phyloP scores from a whole-genome alignment of 805 yeast species.

The Barnettozyma salicaria region DNA sequence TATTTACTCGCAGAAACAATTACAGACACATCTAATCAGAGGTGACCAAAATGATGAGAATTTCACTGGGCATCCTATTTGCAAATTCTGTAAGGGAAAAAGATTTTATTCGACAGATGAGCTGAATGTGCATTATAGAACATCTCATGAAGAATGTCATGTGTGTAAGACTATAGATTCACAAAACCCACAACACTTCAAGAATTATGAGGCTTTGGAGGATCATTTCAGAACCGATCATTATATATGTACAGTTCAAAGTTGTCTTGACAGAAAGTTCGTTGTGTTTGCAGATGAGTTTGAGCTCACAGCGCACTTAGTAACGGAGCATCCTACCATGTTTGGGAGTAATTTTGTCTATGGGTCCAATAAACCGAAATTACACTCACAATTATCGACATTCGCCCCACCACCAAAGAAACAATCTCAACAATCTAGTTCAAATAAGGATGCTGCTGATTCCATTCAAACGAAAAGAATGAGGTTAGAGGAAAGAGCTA shows the following conservation, averaged over 20 bases:
- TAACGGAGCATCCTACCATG: constrained; percentile 68
- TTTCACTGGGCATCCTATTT: constrained; percentile 83
- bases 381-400: constrained; percentile 60
- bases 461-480: constrained; percentile 40
- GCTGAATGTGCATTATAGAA: constrained; percentile 71
- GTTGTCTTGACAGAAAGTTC: constrained; percentile 83
- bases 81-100: constrained; percentile 69
- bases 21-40: constrained; percentile 60
- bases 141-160: constrained; percentile 81
- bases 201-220: constrained; percentile 67
- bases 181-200: constrained; percentile 65
- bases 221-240: constrained; percentile 72
- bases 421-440: constrained; percentile 5
- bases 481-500: constrained; percentile 80
- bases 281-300: constrained; percentile 85
- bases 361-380: constrained; percentile 20
- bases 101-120: constrained; percentile 89
- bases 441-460: constrained; percentile 29
- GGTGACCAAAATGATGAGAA: constrained; percentile 65
- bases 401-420: constrained; percentile 31
- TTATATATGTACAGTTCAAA: constrained; percentile 66
- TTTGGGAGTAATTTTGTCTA: constrained; percentile 36
- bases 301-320: constrained; percentile 83
- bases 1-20: constrained; percentile 52
- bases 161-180: constrained; percentile 73